Base-by-base conservation (phyloP, 768 basidiomycete species). In the Mycena alexandri region DNA sequence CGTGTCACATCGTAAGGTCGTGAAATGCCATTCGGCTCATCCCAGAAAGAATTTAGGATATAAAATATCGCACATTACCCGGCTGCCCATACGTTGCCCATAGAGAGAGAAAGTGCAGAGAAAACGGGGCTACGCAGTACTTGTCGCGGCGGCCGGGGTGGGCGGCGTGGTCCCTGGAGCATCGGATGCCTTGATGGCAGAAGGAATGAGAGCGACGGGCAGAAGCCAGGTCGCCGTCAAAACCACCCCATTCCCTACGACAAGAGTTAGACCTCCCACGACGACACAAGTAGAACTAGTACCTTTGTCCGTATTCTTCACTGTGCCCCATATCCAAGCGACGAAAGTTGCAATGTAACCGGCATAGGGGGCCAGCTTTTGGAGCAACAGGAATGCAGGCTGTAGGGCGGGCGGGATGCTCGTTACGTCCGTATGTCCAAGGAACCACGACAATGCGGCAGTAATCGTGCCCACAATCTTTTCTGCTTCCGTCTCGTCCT, bases 191-290 rank as follows among this genome's bases (percentile, higher is more conserved):
- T 61, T 61, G 2, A 69, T 69, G 21, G 70, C 57, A 25, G 62
- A 56, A 17, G 87, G 87, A 51, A 89, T 82, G 68, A 89, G 77
- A n/a, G 84, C 80, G 47, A 89, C 79, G 11, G 88, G 86, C 21
- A 87, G 75, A 22, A 89, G 69, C 88, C 88, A 89, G 11, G 88
- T 86, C 24, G 88, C 88, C 9, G 85, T 87, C 61, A 89, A 75
- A 66, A 84, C 82, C 36, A 89, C 85, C 13, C 88, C 88, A 58
- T 83, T 63, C 77, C 86, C 86, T 68, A 33, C 19, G 12, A 3
- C 7, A 38, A 11, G 50, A 17, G 57, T 51, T 64, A 11, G 54
- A 29, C 14, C 50, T 42, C 7, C 19, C 24, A 44, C 17, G 54
- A 42, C 2, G 21, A 22, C 21, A 17, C 14, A 4, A 36, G 21